Conservation (phyloP, 192 early-diverging fungal species). For the Funneliformis geosporum region DNA sequence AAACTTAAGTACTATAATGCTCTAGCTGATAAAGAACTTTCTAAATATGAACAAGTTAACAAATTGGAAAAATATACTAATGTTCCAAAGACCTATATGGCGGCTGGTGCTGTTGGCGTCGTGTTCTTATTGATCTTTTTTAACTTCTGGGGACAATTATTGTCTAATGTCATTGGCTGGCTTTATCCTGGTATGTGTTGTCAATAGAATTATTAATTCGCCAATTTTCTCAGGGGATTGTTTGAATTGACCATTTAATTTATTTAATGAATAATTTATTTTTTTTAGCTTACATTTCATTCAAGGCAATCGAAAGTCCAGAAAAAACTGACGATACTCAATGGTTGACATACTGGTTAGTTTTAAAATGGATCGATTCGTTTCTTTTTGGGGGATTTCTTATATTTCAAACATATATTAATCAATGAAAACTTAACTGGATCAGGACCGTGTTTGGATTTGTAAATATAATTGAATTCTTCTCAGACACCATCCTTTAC, state of each 20-base stretch:
- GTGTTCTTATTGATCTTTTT: conserved; percentile 83
- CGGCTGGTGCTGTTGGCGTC: conserved; percentile 61
- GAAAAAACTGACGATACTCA: conserved; percentile 81
- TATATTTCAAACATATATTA: background rate
- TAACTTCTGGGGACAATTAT: conserved; percentile 77
- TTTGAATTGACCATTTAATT: background rate
- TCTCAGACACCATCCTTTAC: conserved; percentile 84
- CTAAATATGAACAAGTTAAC: conserved; percentile 62
- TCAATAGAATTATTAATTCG: background rate
- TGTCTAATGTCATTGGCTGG: conserved; percentile 86
- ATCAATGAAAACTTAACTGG: background rate
- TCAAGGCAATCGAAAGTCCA: conserved; percentile 86
- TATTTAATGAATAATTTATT: background rate
- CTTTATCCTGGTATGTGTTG: conserved; percentile 76
- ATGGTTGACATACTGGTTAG: conserved; percentile 88
- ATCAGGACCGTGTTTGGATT: conserved; percentile 82
- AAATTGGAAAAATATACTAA: conserved; percentile 73
- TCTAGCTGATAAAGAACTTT: conserved; percentile 75
- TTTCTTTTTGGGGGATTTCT: background rate
- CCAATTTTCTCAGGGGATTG: background rate
- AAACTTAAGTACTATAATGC: conserved; percentile 39
- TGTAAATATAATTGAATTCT: conserved; percentile 86
- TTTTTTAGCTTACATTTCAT: conserved; percentile 78
- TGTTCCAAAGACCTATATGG: conserved; percentile 90
- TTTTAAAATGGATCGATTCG: background rate